phyloP scores from a whole-genome alignment of 257 asterid species.

The Lithospermum erythrorhizon region DNA sequence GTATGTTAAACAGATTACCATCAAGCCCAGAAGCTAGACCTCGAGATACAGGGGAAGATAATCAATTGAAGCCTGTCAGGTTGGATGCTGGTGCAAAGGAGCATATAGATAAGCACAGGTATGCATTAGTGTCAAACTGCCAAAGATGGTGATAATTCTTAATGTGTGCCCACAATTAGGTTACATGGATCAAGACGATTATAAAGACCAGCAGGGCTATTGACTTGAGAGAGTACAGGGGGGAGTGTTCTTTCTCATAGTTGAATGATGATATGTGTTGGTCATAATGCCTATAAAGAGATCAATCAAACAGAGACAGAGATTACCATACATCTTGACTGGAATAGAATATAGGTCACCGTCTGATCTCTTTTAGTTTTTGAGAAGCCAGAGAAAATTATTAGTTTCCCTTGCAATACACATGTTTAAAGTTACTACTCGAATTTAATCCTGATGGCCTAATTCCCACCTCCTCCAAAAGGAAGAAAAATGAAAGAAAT shows the following conservation, averaged over 20 bases:
- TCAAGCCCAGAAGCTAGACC: conserved; percentile 31
- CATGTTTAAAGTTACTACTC: background rate
- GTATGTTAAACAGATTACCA: conserved; percentile 34
- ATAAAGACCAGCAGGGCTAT: background rate
- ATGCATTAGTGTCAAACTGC: background rate
- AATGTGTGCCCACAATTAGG: conserved; percentile 1
- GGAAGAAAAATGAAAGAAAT: too few relatives aligned
- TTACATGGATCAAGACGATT: background rate
- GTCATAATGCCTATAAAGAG: too few relatives aligned
- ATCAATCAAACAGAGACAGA: too few relatives aligned
- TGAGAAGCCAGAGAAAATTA: too few relatives aligned
- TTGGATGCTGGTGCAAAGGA: conserved; percentile 71
- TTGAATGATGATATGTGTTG: too few relatives aligned
- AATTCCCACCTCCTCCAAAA: too few relatives aligned
- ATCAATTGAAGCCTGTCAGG: conserved; percentile 43
- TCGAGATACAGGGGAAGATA: conserved; percentile 27
- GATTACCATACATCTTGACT: too few relatives aligned
- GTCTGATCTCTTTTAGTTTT: background rate
- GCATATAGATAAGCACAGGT: conserved; percentile 88
- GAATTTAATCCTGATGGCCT: background rate
- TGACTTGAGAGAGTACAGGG: background rate
- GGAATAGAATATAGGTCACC: too few relatives aligned
- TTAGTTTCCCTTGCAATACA: too few relatives aligned
- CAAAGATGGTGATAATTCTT: too few relatives aligned
- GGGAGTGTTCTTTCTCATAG: background rate